Evolutionary conservation across 768 basidiomycete genomes (phyloP), one percentile per base, ranked within the genome.

Genomic region (Rossbeevera mucosa): DNA sequence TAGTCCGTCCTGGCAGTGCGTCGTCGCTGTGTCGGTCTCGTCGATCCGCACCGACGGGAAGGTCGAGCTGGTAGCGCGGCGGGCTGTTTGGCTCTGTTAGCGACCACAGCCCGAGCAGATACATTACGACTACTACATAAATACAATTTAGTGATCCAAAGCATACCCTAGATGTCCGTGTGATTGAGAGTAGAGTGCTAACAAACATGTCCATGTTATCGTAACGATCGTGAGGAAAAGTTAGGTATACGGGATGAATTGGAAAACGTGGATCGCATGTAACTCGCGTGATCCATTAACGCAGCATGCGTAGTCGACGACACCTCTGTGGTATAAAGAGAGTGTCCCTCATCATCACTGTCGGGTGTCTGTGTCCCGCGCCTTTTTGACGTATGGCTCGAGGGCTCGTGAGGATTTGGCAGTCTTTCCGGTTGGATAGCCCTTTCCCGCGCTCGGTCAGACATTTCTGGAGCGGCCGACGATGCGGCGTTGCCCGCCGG

Each of bases 71-170:
- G 12, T 16, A 24, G 25, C 25, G n/a, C 30, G 25, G 12, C 52
- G 2, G 30, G 18, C 42, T 70, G 59, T 68, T 68, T 68, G 67
- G 60, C 36, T 59, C 29, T 70, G 68, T 68, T 68, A 51, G 44
- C 40, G 6, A 12, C 26, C 42, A 22, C 42, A n/a, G n/a, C n/a
- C n/a, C n/a, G n/a, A n/a, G n/a, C n/a, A n/a, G n/a, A n/a, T n/a
- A n/a, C 30, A 30, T 30, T 30, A 26, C 6, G 26, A 30, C 31
- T 14, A n/a, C n/a, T 14, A n/a, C n/a, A 33, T 13, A 20, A 5
- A 5, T 38, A 20, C 11, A 2, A 38, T 38, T 20, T 20, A 38
- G 41, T 21, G 22, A 7, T 42, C 21, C 21, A 42, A n/a, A 42
- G 14, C 41, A 22, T 42, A 48, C 38, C 44, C 22, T 20, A 22